Percentiles rank a stretch among this genome's conserved stretches.
Conservation (phyloP, 208 protist species). For the Blechomonas ayalai region DNA sequence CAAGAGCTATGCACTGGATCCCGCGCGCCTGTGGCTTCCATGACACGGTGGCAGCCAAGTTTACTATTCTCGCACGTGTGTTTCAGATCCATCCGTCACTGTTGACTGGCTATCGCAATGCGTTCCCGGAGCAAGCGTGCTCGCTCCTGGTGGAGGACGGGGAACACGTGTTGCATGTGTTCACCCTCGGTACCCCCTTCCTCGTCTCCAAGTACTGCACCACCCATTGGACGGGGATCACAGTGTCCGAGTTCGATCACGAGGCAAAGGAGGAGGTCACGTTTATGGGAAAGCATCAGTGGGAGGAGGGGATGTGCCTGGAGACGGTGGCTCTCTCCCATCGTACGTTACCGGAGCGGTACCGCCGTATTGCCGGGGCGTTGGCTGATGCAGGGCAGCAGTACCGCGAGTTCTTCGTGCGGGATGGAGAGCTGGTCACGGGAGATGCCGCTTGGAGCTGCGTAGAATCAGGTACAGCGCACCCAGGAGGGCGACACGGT, state of each 20-base stretch:
- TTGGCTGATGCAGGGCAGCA: conserved; percentile 12
- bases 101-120: conserved; percentile 36
- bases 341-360: conserved; percentile 66
- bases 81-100: conserved; percentile 62
- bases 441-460: too few species aligned
- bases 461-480: too few species aligned
- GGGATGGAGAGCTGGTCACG: conserved; percentile 58
- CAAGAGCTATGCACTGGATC: conserved; percentile 73
- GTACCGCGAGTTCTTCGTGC: conserved; percentile 79
- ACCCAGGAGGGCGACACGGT: too few species aligned
- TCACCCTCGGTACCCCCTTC: conserved; percentile 77
- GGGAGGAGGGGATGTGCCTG: conserved; percentile 68
- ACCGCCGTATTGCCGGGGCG: conserved; percentile 33
- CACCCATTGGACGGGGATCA: conserved; percentile 61
- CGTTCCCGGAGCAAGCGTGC: conserved; percentile 71
- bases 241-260: conserved; percentile 54
- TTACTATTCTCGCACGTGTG: conserved; percentile 68
- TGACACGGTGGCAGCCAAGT: conserved; percentile 40
- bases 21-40: conserved; percentile 62
- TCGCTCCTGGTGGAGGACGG: conserved; percentile 52
- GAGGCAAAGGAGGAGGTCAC: conserved; percentile 60
- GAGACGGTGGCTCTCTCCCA: conserved; percentile 78
- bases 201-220: conserved; percentile 60
- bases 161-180: conserved; percentile 62
- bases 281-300: conserved; percentile 68